A percentile compares a stretch with the other conserved stretches of the same genome.
Conservation (phyloP, 441 rosid species). For the Populus hybrid region DNA sequence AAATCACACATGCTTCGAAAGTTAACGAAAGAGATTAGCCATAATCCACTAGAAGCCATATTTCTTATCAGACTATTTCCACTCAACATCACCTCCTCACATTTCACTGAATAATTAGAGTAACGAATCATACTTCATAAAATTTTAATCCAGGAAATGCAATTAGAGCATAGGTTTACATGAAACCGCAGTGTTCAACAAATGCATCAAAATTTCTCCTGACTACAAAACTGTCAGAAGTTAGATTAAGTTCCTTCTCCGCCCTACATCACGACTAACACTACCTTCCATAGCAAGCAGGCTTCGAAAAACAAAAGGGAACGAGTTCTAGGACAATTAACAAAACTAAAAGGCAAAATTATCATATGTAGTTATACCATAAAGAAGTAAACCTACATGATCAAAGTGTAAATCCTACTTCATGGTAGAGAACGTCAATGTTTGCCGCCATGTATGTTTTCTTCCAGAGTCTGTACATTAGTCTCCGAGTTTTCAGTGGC, state of each 20-base stretch:
- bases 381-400: background rate
- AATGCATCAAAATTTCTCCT: conserved; percentile 4
- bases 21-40: too few relatives aligned
- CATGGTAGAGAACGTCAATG: conserved; percentile 14
- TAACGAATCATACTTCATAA: too few relatives aligned
- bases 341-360: background rate
- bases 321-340: too few relatives aligned
- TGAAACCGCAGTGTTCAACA: conserved; percentile 2
- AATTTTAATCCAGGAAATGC: too few relatives aligned
- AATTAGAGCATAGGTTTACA: too few relatives aligned
- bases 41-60: too few relatives aligned
- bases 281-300: background rate
- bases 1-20: too few relatives aligned
- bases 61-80: too few relatives aligned
- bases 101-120: too few relatives aligned
- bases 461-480: conserved; percentile 5
- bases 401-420: conserved; percentile 10
- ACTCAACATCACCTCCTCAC: too few relatives aligned
- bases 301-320: background rate
- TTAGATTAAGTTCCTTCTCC: background rate
- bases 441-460: conserved; percentile 14
- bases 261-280: background rate
- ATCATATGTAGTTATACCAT: background rate
- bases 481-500: conserved; percentile 21
- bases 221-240: conserved; percentile 28